Conservation (phyloP, 129 eudicot species). For the Pulicaria dysenterica region DNA sequence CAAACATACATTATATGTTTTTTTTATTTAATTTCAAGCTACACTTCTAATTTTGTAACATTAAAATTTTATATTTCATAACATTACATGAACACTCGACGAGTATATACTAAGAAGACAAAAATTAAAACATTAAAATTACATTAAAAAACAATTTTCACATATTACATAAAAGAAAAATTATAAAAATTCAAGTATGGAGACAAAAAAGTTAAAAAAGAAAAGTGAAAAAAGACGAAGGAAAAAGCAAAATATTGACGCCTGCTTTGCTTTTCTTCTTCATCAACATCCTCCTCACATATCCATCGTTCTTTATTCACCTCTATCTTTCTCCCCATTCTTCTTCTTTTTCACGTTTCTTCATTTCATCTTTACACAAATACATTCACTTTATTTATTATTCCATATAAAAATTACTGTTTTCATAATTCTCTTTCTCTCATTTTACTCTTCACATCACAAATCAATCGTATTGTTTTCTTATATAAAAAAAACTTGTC, state of each 20-base stretch:
- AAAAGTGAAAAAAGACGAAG: background rate
- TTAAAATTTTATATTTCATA: too few species aligned
- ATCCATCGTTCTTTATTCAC: slow-evolving; percentile 39
- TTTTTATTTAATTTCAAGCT: too few species aligned
- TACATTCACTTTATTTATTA: slow-evolving; percentile 2
- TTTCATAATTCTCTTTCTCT: slow-evolving; percentile 20
- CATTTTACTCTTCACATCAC: slow-evolving; percentile 7
- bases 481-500: background rate
- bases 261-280: slow-evolving; percentile 41
- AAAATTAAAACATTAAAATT: too few species aligned
- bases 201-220: slow-evolving; percentile 4
- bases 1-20: too few species aligned
- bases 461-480: slow-evolving; percentile 23
- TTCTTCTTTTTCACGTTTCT: slow-evolving; percentile 39
- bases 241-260: slow-evolving; percentile 37
- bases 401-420: background rate
- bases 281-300: slow-evolving; percentile 36
- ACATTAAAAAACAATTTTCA: background rate
- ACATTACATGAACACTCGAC: too few species aligned
- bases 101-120: too few species aligned
- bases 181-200: background rate
- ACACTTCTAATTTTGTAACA: too few species aligned
- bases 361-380: slow-evolving; percentile 23
- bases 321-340: slow-evolving; percentile 23
- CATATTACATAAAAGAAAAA: background rate